phyloP scores from a whole-genome alignment of 371 early-diverging fungal genomes.

The Syncephalastrum contaminatum region DNA sequence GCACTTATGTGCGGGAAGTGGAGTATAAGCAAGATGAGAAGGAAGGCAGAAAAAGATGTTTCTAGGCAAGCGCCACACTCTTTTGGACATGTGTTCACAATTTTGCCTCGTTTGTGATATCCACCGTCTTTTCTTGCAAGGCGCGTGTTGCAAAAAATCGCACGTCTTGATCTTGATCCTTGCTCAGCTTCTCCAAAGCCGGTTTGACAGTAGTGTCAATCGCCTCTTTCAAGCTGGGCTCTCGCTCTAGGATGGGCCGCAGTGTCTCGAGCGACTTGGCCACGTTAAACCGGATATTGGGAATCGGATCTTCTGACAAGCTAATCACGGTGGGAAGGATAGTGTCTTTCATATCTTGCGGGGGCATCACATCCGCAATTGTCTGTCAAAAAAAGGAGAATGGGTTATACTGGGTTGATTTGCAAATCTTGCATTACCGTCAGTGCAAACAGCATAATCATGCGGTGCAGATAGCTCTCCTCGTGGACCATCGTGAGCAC shows the following conservation, averaged over 20 bases:
- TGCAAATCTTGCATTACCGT: conserved; percentile 56
- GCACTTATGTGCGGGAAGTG: too few species aligned
- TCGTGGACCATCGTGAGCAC: conserved; percentile 87
- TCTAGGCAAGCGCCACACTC: too few species aligned
- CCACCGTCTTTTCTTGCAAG: conserved; percentile 30
- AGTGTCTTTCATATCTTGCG: conserved; percentile 84
- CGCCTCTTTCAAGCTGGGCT: conserved; percentile 56
- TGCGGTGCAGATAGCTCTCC: conserved; percentile 89
- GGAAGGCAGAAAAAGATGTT: too few species aligned
- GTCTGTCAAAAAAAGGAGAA: conserved; percentile 47
- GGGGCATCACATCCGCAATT: conserved; percentile 83
- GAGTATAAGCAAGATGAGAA: too few species aligned
- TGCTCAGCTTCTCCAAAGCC: conserved; percentile 74
- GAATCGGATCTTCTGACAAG: conserved; percentile 91
- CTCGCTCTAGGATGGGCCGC: conserved; percentile 71
- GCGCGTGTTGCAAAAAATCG: conserved; percentile 86
- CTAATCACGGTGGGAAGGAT: conserved; percentile 87
- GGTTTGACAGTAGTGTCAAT: conserved; percentile 73
- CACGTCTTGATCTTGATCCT: conserved; percentile 92
- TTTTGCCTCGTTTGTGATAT: too few species aligned
- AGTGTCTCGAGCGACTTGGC: conserved; percentile 90
- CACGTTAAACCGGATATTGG: conserved; percentile 98
- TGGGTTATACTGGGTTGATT: not conserved
- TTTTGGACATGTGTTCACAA: too few species aligned
- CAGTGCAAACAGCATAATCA: conserved; percentile 94